Base-by-base conservation (phyloP, 306 rosid genomes). In the Cicer bijugum region DNA sequence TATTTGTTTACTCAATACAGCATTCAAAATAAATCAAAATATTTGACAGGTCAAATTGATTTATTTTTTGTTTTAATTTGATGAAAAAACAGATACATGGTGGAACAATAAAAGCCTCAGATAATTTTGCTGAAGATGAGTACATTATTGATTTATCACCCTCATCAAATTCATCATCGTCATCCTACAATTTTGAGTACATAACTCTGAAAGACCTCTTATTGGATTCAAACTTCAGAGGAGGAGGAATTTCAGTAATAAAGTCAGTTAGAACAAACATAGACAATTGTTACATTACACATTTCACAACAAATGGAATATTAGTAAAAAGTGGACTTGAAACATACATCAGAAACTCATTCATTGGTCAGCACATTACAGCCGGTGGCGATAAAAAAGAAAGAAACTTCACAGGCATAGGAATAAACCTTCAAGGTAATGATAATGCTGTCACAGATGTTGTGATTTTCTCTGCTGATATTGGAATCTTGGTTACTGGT, bases 331-430 rank as follows among this genome's bases (percentile, higher is more conserved):
- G 87, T 40, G 99, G 99, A 23, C 97, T 91, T 51, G 99, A 94
- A 74, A 91, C 99, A 68, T 87, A 81, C 87, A 94, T 94, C 63
- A 78, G 94, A 0, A 88, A 81, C 84, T 79, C 96, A 55, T 94
- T 89, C 83, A 87, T 94, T 14, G 99, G 99, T 39, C 99, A 91
- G 20, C 97, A 91, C 75, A 84, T 89, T 75, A 94, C 97, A 2
- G 99, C 97, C 0, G 99, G 99, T 0, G 88, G 81, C 0, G 93
- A 89, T 80, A 77, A 52, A 0, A 71, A 73, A 0, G 97, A 94
- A 64, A 82, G 86, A 14, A 78, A 81, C 80, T 94, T 94, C 78
- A 84, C 96, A 0, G 97, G 99, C 10, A 94, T 90, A 0, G 99
- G 85, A 12, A 91, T 94, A 52, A 87, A n/a, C 19, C 88, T 94